A percentile compares a stretch with the other conserved stretches of the same genome.
These are phyloP conservation scores for Orbilia oligospora DNA, from an alignment of 2,329 filamentous ascomycete genomes.

Conservation along the genomic window DNA sequence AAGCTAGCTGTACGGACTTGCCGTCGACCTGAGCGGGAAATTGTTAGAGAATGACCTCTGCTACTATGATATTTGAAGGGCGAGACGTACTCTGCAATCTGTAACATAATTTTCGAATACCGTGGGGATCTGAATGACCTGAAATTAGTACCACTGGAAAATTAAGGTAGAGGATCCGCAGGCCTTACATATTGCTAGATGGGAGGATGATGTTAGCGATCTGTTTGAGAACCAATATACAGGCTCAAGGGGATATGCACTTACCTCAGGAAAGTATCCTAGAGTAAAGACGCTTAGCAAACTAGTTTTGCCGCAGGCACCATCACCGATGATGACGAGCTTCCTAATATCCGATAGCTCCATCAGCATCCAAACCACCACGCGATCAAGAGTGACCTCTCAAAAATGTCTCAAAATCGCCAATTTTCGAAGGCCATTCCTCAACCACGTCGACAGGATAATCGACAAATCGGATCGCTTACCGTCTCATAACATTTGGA, in stretches of 20 bases:
- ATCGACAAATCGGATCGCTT: constrained; percentile 65
- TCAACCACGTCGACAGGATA: neutral
- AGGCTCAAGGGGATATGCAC: constrained; percentile 67
- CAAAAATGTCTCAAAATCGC: constrained; percentile 18
- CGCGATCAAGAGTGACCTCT: neutral
- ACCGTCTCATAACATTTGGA: constrained; percentile 78
- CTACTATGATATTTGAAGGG: neutral
- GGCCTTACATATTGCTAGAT: constrained; percentile 56
- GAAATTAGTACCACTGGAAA: constrained; percentile 37
- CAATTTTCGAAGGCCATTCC: neutral
- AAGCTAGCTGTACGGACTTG: constrained; percentile 95
- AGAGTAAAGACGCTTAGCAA: constrained; percentile 96
- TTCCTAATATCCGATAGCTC: constrained; percentile 74
- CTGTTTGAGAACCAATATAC: constrained; percentile 22
- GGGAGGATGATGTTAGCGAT: constrained; percentile 57
- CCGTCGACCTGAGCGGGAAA: constrained; percentile 74
- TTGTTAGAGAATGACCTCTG: neutral
- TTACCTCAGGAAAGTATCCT: constrained; percentile 96
- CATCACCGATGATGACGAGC: constrained; percentile 95
- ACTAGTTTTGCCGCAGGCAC: constrained; percentile 98
- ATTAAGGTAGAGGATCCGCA: neutral
- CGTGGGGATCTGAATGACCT: constrained; percentile 80
- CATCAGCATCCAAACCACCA: constrained; percentile 35
- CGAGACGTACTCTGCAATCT: constrained; percentile 82
- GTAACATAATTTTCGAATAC: constrained; percentile 99